Evolutionary conservation across 352 stramenopile genomes (phyloP), one percentile per base, ranked within the genome.

Genomic region (Phytophthora litchii): DNA sequence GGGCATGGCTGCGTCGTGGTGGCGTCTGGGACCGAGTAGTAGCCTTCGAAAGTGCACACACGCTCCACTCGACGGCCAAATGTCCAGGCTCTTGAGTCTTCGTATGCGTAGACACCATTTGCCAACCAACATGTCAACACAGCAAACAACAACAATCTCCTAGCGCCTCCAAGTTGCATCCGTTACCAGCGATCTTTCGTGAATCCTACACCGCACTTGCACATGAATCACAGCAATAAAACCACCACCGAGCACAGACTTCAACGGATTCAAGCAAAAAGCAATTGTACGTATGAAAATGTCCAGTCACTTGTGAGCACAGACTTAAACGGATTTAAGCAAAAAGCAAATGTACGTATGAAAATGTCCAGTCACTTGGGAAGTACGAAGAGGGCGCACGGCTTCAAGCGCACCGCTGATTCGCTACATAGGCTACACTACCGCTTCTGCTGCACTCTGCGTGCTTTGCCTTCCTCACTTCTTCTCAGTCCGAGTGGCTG

Each of bases 21-120:
- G 9, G 74, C 71, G 44, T 66, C 64, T 14, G 64, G 37, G 4
- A 58, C 71, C 10, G 70, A 21, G 52, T 88, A 88, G 62, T 71
- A 88, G 14, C 78, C 78, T 47, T 86, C 76, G 14, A 86, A 76
- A 0, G 56, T 63, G 41, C 78, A 88, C 12, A 54, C 50, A 17
- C 56, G 50, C 44, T 58, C n/a, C 11, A 51, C 44, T 37, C 41
- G 63, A 45, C 35, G 49, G 10, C 44, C 27, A 20, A 17, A 27
- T 25, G 20, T 23, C 63, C 49, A 71, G 1, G 23, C 20, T 35
- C 20, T 50, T 20, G 29, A 10, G 47, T 10, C 31, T 59, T 40
- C 43, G 16, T 29, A 38, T 41, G 51, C 52, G 47, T 42, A 29
- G 43, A 52, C 35, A 29, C 13, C 42, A 35, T 29, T 10, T 27